Evolutionary conservation across 306 rosid genomes (phyloP).

Genomic region (Glycine tomentella): DNA sequence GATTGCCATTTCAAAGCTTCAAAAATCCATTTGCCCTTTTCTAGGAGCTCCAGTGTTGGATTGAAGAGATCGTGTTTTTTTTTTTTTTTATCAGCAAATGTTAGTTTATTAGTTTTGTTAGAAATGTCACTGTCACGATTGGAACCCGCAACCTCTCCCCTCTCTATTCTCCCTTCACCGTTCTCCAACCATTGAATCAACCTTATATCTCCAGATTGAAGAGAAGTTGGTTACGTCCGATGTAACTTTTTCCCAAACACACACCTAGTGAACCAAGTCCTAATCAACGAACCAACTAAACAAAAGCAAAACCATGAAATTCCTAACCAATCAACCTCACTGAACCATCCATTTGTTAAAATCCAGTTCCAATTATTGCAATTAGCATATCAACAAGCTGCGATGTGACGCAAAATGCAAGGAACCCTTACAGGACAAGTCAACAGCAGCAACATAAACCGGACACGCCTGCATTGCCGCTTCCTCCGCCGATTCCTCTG

Average conservation of each 20-base stretch:
- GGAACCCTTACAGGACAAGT: constrained; percentile 79
- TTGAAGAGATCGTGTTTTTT: too few relatives aligned
- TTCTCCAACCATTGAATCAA: too few relatives aligned
- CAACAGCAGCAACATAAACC: constrained; percentile 97
- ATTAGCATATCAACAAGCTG: constrained; percentile 1
- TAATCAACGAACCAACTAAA: neutral
- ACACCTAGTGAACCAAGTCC: neutral
- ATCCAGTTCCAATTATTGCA: neutral
- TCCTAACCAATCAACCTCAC: constrained; percentile 24
- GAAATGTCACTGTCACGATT: too few relatives aligned
- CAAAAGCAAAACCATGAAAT: constrained; percentile 18
- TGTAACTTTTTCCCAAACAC: too few relatives aligned
- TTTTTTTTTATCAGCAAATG: too few relatives aligned
- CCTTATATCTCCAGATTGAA: too few relatives aligned
- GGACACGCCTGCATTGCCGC: constrained; percentile 77
- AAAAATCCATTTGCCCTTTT: neutral
- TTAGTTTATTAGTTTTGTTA: too few relatives aligned
- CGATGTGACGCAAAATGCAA: neutral
- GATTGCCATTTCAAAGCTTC: too few relatives aligned
- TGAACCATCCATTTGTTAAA: constrained; percentile 19
- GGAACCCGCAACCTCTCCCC: too few relatives aligned
- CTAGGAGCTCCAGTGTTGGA: too few relatives aligned
- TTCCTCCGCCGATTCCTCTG: constrained; percentile 66
- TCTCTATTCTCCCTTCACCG: too few relatives aligned
- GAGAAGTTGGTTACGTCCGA: too few relatives aligned